Percentiles rank a stretch among this genome's conserved stretches.
Evolutionary conservation across 2,329 filamentous ascomycete species (phyloP).

Genomic region (Lasiodiplodia theobromae): DNA sequence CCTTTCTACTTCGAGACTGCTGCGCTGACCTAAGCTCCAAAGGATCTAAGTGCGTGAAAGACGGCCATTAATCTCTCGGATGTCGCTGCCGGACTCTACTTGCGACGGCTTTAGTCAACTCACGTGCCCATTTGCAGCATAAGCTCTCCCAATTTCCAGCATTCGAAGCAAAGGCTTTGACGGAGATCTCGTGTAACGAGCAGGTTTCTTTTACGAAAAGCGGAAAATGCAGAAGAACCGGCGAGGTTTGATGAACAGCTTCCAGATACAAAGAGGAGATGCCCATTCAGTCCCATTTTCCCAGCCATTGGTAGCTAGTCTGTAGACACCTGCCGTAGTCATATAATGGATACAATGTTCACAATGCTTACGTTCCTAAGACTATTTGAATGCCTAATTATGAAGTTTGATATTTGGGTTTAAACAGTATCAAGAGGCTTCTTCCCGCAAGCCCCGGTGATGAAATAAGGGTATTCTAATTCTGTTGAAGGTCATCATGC

Average conservation of each 20-base stretch:
- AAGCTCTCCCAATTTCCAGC: not conserved
- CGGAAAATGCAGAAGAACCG: not conserved
- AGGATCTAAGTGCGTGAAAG: conserved; percentile 9
- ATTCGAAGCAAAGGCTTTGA: not conserved
- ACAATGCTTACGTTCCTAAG: not conserved
- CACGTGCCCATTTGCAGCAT: not conserved
- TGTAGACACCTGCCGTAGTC: not conserved
- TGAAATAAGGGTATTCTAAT: conserved; percentile 7
- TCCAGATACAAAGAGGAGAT: not conserved
- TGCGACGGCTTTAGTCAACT: not conserved
- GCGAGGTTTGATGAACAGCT: not conserved
- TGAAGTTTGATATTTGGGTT: not conserved
- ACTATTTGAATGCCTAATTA: not conserved
- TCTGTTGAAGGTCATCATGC: not conserved
- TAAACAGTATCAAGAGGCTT: not conserved
- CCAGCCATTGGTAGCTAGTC: not conserved
- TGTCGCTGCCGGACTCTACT: not conserved
- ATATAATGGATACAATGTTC: not conserved
- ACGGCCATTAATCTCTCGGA: not conserved
- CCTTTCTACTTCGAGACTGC: conserved; percentile 1
- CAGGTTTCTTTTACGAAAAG: not conserved
- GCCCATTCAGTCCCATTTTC: not conserved
- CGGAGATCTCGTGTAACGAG: not conserved
- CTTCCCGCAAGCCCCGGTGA: not conserved
- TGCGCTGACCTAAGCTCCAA: conserved; percentile 27